A percentile compares a stretch with the other conserved stretches of the same genome.
Conservation (phyloP, 495 filamentous ascomycete genomes). For the Aspergillus coremiiformis region DNA sequence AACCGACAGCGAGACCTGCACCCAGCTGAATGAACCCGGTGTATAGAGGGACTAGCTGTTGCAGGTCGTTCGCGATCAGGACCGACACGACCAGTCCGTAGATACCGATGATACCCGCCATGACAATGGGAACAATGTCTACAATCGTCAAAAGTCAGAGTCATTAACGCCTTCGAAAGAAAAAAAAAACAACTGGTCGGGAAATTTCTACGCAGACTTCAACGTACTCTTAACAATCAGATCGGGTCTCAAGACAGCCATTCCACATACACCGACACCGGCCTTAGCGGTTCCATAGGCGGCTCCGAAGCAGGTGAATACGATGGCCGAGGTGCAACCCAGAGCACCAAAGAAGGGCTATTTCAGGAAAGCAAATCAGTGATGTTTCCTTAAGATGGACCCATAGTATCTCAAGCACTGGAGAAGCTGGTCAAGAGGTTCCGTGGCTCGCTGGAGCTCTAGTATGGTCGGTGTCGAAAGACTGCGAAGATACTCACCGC, state of each 20-base stretch:
- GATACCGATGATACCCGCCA: constrained; percentile 99
- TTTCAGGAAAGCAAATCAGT: constrained; percentile 6
- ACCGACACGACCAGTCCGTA: constrained; percentile 99
- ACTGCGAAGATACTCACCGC: constrained; percentile 65
- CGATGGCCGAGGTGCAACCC: constrained; percentile 96
- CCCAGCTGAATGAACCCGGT: constrained; percentile 96
- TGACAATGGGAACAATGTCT: constrained; percentile 99
- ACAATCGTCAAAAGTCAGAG: constrained; percentile 15
- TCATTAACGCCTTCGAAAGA: neutral
- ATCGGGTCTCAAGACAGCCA: constrained; percentile 96
- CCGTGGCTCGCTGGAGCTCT: constrained; percentile 3
- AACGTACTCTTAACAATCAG: constrained; percentile 97
- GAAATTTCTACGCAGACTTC: neutral
- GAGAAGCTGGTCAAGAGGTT: constrained; percentile 25
- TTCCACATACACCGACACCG: constrained; percentile 94
- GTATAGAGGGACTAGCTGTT: constrained; percentile 77
- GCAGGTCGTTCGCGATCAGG: constrained; percentile 86
- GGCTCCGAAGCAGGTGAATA: constrained; percentile 98
- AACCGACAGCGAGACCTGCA: constrained; percentile 91
- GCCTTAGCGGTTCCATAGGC: constrained; percentile 99
- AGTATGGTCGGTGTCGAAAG: neutral
- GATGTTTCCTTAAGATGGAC: neutral
- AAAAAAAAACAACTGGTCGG: neutral
- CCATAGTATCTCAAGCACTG: neutral
- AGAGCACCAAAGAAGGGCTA: constrained; percentile 99